Evolutionary conservation across 2,329 filamentous ascomycete species (phyloP).

Genomic region (Epichloe scottii): DNA sequence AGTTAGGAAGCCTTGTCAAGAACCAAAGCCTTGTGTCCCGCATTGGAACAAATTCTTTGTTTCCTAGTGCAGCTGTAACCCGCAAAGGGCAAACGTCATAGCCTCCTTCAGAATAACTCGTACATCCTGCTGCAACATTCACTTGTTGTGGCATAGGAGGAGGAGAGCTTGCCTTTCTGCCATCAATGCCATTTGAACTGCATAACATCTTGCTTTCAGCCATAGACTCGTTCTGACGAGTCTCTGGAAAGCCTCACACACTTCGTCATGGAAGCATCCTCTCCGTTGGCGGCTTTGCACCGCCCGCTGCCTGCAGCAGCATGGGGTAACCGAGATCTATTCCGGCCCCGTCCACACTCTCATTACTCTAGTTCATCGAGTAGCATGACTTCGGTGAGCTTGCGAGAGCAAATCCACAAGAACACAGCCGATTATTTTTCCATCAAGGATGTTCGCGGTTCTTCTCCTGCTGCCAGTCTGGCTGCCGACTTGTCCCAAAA

Average conservation of each 20-base stretch:
- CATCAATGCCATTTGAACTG: background rate
- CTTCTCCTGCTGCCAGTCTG: slow-evolving; percentile 81
- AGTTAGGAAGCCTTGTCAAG: background rate
- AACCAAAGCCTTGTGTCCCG: background rate
- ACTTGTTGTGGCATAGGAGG: slow-evolving; percentile 15
- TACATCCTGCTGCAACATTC: slow-evolving; percentile 18
- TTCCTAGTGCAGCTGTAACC: background rate
- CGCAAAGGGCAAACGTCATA: background rate
- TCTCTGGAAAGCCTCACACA: slow-evolving; percentile 1
- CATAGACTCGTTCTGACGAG: slow-evolving; percentile 3
- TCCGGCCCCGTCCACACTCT: slow-evolving; percentile 34
- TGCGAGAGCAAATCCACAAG: slow-evolving; percentile 59
- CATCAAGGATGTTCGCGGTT: slow-evolving; percentile 63
- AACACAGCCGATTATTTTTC: slow-evolving; percentile 67
- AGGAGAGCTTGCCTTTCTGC: background rate
- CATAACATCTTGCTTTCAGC: background rate
- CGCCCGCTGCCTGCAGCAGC: slow-evolving; percentile 47
- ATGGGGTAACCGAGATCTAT: slow-evolving; percentile 47
- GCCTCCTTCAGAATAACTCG: background rate
- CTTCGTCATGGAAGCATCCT: slow-evolving; percentile 73
- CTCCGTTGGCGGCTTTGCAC: slow-evolving; percentile 87
- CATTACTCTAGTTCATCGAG: slow-evolving; percentile 38
- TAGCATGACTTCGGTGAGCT: slow-evolving; percentile 59
- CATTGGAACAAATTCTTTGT: slow-evolving; percentile 4
- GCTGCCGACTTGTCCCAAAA: slow-evolving; percentile 94